phyloP scores from a whole-genome alignment of 805 yeast genomes.

The Naumovozyma dairenensis region DNA sequence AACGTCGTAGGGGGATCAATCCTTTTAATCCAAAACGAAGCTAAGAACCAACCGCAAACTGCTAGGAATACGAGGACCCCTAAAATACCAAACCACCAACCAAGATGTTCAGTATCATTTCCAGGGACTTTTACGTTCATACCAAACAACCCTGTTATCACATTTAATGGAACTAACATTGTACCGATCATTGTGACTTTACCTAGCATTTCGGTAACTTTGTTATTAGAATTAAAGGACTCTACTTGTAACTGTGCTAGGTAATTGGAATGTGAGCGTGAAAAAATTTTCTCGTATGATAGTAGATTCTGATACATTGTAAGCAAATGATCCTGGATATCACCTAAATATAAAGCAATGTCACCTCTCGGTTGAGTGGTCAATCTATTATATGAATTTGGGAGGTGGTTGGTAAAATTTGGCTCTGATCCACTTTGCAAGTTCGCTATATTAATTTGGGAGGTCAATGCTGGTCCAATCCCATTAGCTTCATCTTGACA shows the following conservation, averaged over 20 bases:
- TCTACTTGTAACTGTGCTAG: constrained; percentile 91
- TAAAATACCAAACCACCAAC: constrained; percentile 64
- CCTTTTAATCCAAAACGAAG: constrained; percentile 33
- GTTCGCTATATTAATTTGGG: constrained; percentile 32
- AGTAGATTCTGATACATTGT: constrained; percentile 89
- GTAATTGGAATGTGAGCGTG: constrained; percentile 85
- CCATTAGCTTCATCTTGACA: constrained; percentile 61
- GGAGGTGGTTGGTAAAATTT: neutral
- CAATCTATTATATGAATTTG: neutral
- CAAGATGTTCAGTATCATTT: constrained; percentile 30
- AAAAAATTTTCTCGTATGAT: constrained; percentile 86
- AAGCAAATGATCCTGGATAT: constrained; percentile 92
- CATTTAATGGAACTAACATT: constrained; percentile 76
- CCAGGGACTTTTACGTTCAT: constrained; percentile 94
- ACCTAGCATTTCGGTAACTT: constrained; percentile 77
- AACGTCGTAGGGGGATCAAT: constrained; percentile 24
- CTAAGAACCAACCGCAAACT: constrained; percentile 31
- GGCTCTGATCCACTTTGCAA: constrained; percentile 16
- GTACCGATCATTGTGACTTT: constrained; percentile 89
- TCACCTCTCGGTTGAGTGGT: constrained; percentile 61
- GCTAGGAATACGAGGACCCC: constrained; percentile 40
- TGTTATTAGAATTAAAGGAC: constrained; percentile 75
- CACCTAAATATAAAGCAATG: constrained; percentile 85
- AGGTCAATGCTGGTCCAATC: constrained; percentile 34
- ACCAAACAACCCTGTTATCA: constrained; percentile 87